phyloP scores from a whole-genome alignment of 2,329 filamentous ascomycete species.

The Nigrospora osmanthi region DNA sequence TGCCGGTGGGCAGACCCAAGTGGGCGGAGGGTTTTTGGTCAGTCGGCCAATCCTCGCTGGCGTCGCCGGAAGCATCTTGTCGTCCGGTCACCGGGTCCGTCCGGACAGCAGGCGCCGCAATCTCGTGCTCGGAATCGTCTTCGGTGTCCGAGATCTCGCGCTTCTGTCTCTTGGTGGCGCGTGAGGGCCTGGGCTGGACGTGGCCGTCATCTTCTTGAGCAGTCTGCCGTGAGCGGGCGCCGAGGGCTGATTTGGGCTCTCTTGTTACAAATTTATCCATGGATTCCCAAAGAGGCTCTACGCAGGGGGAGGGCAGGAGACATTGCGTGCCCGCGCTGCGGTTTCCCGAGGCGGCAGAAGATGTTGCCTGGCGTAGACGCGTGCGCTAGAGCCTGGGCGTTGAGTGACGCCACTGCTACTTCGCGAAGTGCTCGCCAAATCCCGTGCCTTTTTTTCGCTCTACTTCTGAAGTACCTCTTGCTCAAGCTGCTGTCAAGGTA shows the following conservation, averaged over 20 bases:
- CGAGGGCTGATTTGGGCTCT: background rate
- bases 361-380: too few species aligned
- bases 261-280: constrained; percentile 1
- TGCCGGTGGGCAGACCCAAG: constrained; percentile 43
- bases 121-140: constrained; percentile 22
- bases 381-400: too few species aligned
- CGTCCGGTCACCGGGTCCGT: constrained; percentile 1
- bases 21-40: constrained; percentile 17
- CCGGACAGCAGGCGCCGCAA: constrained; percentile 6
- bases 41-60: constrained; percentile 21
- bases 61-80: constrained; percentile 16
- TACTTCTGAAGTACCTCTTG: too few species aligned
- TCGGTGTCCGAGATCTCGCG: constrained; percentile 21
- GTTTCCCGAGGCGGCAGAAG: too few species aligned
- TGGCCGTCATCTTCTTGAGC: constrained; percentile 1
- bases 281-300: too few species aligned
- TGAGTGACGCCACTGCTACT: too few species aligned
- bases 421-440: too few species aligned
- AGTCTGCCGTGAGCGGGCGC: background rate
- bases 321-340: too few species aligned
- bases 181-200: constrained; percentile 10
- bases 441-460: too few species aligned
- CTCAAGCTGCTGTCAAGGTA: too few species aligned
- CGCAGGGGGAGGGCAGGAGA: too few species aligned
- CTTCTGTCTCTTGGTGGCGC: constrained; percentile 26